Evolutionary conservation across 352 stramenopile species (phyloP), one percentile per base, ranked within the genome.

Genomic region (Halophytophthora batemanensis): DNA sequence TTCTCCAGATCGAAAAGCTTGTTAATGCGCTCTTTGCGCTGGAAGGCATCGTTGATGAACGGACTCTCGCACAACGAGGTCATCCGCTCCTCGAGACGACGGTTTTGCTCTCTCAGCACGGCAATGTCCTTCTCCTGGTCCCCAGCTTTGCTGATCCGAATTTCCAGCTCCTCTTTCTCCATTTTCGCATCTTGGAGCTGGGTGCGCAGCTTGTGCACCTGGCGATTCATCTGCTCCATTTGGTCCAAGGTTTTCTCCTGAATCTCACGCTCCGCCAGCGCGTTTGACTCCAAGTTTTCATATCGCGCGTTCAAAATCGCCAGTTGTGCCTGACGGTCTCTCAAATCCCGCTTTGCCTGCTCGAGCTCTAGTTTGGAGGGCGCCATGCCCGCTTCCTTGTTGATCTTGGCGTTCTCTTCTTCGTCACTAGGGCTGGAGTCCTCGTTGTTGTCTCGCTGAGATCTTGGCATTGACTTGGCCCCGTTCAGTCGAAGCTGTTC

Each of bases 41-140:
- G 75, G 43, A 95, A 96, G 3, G 88, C 88, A 39, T 97, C 83
- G 52, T 93, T 93, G 22, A 98, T 96, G 61, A 98, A 98, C 11
- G 91, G 91, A 19, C 86, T 96, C 51, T 98, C 90, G 50, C 91
- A 98, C 14, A 98, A 63, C 13, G 71, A 71, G 21, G 82, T 96
- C 68, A 97, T 95, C 6, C 89, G 70, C 15, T 96, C 80, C 61
- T 98, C 93, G 1, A 98, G 65, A 22, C 79, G 84, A 12, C 74
- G 71, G 50, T 96, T 97, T 56, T 92, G 77, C 7, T 94, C 74
- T 3, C 74, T 67, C 3, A 96, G 56, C 44, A 91, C 56, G 7
- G 41, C 40, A 6, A 96, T 64, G 36, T 96, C 84, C 14, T 93
- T 86, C 40, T 95, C 75, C 10, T 96, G 53, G 38, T 98, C 86